phyloP scores from a whole-genome alignment of 192 early-diverging fungal genomes.

The Podila clonocystis region DNA sequence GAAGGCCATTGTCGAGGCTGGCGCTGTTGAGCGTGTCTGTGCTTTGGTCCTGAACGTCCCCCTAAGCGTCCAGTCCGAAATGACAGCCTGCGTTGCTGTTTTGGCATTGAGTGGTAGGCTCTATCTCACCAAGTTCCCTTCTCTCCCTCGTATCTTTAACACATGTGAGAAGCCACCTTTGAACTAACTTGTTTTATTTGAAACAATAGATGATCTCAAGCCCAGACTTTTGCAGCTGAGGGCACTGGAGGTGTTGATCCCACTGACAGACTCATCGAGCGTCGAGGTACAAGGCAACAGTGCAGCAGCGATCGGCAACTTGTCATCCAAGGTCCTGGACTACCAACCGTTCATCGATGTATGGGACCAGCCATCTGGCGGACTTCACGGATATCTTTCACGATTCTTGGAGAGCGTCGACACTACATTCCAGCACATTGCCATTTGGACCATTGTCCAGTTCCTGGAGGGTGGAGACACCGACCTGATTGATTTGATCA shows the following conservation, averaged over 20 bases:
- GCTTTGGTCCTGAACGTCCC: constrained; percentile 63
- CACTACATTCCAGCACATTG: constrained; percentile 82
- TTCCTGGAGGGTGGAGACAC: constrained; percentile 67
- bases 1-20: constrained; percentile 75
- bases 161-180: background rate
- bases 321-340: constrained; percentile 72
- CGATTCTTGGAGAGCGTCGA: constrained; percentile 72
- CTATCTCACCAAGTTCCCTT: background rate
- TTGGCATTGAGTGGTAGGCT: constrained; percentile 71
- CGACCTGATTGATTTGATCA: constrained; percentile 35
- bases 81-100: constrained; percentile 86
- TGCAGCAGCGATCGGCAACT: constrained; percentile 81
- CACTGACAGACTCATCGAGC: constrained; percentile 62
- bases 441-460: constrained; percentile 87
- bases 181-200: background rate
- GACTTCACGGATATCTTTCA: constrained; percentile 75
- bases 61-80: constrained; percentile 77
- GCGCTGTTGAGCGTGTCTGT: constrained; percentile 79
- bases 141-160: background rate
- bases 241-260: constrained; percentile 75
- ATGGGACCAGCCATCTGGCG: constrained; percentile 73
- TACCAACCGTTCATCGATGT: constrained; percentile 70
- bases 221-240: constrained; percentile 67
- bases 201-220: constrained; percentile 69
- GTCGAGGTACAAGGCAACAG: constrained; percentile 82